These are phyloP conservation scores for Euclidium syriacum DNA, from an alignment of 345 rosid species.

Conservation along the genomic window DNA sequence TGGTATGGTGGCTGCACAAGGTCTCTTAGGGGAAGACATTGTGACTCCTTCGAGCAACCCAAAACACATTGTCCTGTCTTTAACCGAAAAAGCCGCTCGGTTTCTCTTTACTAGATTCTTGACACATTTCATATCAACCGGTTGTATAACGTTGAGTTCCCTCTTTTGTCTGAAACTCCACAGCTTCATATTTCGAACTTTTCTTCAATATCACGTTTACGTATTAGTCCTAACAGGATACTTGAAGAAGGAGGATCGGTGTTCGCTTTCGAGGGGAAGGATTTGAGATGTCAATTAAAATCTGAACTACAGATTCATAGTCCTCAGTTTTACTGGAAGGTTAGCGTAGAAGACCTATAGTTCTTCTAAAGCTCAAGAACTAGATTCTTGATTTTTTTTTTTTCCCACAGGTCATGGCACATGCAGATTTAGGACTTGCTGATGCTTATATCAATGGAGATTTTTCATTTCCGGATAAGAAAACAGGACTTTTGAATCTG, in stretches of 20 bases:
- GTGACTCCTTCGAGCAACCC: slow-evolving; percentile 45
- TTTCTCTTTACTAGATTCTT: slow-evolving; percentile 59
- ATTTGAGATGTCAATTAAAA: slow-evolving; percentile 31
- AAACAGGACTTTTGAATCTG: slow-evolving; percentile 56
- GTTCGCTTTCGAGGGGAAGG: slow-evolving; percentile 48
- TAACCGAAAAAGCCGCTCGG: slow-evolving; percentile 59
- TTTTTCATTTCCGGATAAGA: slow-evolving; percentile 56
- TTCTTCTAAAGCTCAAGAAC: background rate
- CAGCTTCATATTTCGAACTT: background rate
- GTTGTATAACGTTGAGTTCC: slow-evolving; percentile 46
- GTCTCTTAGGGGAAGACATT: slow-evolving; percentile 43
- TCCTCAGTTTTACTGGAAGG: slow-evolving; percentile 82
- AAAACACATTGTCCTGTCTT: slow-evolving; percentile 60
- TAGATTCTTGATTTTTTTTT: background rate
- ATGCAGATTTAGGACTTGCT: slow-evolving; percentile 74
- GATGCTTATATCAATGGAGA: slow-evolving; percentile 66
- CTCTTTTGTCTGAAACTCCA: no score
- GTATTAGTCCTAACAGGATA: no score
- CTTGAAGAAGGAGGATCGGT: slow-evolving; percentile 73
- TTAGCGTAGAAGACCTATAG: slow-evolving; percentile 2
- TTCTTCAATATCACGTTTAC: no score
- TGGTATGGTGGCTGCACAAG: slow-evolving; percentile 55
- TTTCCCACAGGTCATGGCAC: slow-evolving; percentile 50
- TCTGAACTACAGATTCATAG: slow-evolving; percentile 46
- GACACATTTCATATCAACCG: slow-evolving; percentile 46